Evolutionary conservation across 164 flowering plant species (phyloP), one percentile per base, ranked within the genome.

Genomic region (Piper longum): DNA sequence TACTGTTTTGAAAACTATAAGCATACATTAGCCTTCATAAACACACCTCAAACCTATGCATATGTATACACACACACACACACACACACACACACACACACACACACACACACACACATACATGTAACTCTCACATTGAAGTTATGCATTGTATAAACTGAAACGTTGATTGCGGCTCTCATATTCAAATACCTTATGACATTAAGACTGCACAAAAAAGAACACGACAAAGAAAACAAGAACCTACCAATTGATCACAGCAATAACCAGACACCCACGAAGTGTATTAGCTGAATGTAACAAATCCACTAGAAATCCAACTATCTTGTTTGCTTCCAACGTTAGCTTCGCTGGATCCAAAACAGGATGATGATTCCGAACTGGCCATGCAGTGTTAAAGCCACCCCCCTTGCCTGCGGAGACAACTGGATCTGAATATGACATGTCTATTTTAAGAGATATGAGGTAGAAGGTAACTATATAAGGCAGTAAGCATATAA

Each of bases 191-290:
- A 26, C 36, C 36, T 0, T 26, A 26, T 26, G 36, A 26, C 36
- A 26, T 26, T 26, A 26, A 26, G 36, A 26, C 36, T 26, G 36
- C 36, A 26, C 36, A 26, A 26, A 26, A 26, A 26, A 26, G 36
- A 26, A 26, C 36, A 26, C 36, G 36, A 26, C 36, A 26, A 26
- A 26, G 36, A 26, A 26, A 26, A 26, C 1, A 26, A 56, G 66
- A 59, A 71, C 90, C 78, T 80, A 93, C 99, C 99, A 84, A 69
- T 83, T 88, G 58, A 93, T 79, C 74, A 82, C 74, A 59, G 85
- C 60, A 62, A 88, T 80, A 62, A 79, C 82, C 76, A 85, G 63
- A 62, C 77, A 69, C 63, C 90, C 91, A 69, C 85, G 83, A 5
- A 82, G 77, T 67, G 70, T 69, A 63, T 71, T 73, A 44, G 87